Conservation (phyloP, 2,329 filamentous ascomycete genomes). For the Trichoderma pleuroti region DNA sequence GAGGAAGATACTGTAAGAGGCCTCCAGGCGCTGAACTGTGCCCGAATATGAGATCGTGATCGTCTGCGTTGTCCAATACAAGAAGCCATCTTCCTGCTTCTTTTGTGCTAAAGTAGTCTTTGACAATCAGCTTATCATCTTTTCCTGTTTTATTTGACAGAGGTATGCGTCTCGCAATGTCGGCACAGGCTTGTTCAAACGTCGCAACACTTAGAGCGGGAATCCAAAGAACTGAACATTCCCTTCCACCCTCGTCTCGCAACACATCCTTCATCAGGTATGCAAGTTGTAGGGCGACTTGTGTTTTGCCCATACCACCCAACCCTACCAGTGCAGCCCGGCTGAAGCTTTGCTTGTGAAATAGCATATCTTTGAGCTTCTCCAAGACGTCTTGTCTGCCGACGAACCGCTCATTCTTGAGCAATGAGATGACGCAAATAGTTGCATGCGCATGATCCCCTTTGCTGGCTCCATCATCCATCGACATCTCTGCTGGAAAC, state of each 20-base stretch:
- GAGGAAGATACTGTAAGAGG: conserved; percentile 30
- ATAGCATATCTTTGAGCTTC: conserved; percentile 18
- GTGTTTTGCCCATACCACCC: conserved; percentile 40
- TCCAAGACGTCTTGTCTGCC: conserved; percentile 23
- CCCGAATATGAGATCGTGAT: conserved; percentile 28
- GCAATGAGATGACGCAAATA: conserved; percentile 20
- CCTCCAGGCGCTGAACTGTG: conserved; percentile 14
- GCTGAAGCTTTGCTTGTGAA: conserved; percentile 25
- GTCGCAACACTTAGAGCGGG: conserved; percentile 35
- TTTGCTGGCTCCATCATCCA: background rate
- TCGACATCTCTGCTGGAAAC: background rate
- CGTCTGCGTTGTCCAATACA: conserved; percentile 36
- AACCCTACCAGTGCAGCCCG: conserved; percentile 33
- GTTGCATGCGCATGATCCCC: background rate
- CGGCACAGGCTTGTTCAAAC: conserved; percentile 35
- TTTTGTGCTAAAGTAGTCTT: conserved; percentile 30
- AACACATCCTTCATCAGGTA: conserved; percentile 37
- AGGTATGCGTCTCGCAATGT: conserved; percentile 29
- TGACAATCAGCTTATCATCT: conserved; percentile 60
- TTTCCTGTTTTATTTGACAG: conserved; percentile 31
- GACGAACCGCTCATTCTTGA: conserved; percentile 23
- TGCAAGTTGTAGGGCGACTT: conserved; percentile 38
- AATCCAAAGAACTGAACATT: conserved; percentile 43
- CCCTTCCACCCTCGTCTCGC: conserved; percentile 27
- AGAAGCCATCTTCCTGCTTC: conserved; percentile 25